A percentile compares a stretch with the other conserved stretches of the same genome.
These are phyloP conservation scores for Zygotorulaspora danielsina DNA, from an alignment of 805 yeast species.

Conservation along the genomic window DNA sequence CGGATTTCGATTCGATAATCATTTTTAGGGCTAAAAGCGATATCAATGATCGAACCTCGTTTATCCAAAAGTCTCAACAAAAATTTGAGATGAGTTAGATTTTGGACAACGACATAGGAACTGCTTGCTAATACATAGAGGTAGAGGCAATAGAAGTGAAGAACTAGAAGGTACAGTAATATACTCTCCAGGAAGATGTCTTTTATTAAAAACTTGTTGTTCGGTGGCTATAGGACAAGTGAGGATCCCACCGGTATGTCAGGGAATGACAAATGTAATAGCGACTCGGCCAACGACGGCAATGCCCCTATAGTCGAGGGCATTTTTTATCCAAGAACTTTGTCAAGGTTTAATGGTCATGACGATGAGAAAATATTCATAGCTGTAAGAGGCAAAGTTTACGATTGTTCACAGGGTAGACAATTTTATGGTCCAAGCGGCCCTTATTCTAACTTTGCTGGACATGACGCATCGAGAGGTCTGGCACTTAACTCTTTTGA, in stretches of 20 bases:
- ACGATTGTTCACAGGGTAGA: constrained; percentile 75
- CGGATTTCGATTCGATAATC: neutral
- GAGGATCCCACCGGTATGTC: constrained; percentile 37
- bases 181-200: too few relatives aligned
- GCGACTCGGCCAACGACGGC: constrained; percentile 10
- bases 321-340: constrained; percentile 65
- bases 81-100: neutral
- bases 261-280: constrained; percentile 4
- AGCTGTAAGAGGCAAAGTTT: constrained; percentile 82
- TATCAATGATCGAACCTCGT: neutral
- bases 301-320: constrained; percentile 42
- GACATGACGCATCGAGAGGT: constrained; percentile 92
- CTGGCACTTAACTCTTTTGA: constrained; percentile 87
- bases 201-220: constrained; percentile 31
- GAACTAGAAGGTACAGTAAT: too few relatives aligned
- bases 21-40: neutral
- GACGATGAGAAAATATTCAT: constrained; percentile 77
- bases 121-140: too few relatives aligned
- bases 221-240: constrained; percentile 33
- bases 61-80: neutral
- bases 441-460: constrained; percentile 91
- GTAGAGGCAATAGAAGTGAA: too few relatives aligned
- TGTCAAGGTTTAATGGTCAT: constrained; percentile 74
- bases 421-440: constrained; percentile 94
- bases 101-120: too few relatives aligned